A percentile compares a stretch with the other conserved stretches of the same genome.
phyloP scores from a whole-genome alignment of 1,284 basidiomycete species.

The Cryptococcus sp. region DNA sequence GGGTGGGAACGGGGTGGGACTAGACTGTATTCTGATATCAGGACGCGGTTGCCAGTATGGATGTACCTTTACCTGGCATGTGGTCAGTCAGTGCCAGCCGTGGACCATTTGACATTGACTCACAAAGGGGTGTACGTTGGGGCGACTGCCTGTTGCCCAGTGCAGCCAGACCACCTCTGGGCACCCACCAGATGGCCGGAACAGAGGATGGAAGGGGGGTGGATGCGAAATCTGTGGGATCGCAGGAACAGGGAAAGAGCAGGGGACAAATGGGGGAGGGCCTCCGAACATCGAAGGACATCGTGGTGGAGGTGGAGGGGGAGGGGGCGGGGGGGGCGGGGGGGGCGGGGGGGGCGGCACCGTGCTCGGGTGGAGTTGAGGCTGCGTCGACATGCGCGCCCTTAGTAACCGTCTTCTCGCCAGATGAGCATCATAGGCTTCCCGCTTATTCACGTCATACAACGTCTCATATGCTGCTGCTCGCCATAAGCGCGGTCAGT shows the following conservation, averaged over 20 bases:
- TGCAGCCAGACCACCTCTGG: conserved; percentile 1
- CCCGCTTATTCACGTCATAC: conserved; percentile 14
- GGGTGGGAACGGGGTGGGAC: background rate
- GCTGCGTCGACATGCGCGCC: background rate
- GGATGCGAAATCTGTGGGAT: conserved; percentile 1
- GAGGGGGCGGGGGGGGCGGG: background rate
- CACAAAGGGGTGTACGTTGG: background rate
- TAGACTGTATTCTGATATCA: background rate
- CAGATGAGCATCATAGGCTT: conserved; percentile 14
- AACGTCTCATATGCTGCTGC: conserved; percentile 36
- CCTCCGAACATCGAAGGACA: background rate
- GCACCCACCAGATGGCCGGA: background rate
- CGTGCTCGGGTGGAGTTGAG: background rate
- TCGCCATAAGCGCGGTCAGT: background rate
- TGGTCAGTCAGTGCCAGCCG: background rate
- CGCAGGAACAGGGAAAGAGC: background rate
- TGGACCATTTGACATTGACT: background rate
- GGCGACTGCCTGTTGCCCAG: background rate
- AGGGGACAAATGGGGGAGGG: background rate
- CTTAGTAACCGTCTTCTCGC: background rate
- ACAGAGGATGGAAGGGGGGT: conserved; percentile 8
- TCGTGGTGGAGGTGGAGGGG: background rate
- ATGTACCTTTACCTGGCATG: background rate
- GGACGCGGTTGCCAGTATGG: conserved; percentile 3
- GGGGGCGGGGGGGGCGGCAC: background rate